These are phyloP conservation scores for Ceratocystis diversiconidia DNA, from an alignment of 2,329 filamentous ascomycete genomes.

Conservation along the genomic window DNA sequence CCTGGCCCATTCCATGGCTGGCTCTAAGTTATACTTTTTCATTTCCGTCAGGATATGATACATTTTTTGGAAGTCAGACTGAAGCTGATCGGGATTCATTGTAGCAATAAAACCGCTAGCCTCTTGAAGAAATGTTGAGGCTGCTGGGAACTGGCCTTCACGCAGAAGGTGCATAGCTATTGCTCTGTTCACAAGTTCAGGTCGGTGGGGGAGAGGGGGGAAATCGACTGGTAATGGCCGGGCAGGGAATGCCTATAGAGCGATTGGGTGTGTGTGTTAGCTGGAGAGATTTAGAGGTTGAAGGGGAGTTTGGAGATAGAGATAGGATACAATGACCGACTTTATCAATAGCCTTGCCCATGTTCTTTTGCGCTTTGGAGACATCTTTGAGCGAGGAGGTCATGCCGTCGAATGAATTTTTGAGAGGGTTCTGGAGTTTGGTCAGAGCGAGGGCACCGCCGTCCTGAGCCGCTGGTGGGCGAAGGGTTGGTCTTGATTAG, in stretches of 20 bases:
- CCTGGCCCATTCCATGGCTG: slow-evolving; percentile 79
- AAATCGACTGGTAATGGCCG: slow-evolving; percentile 49
- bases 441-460: slow-evolving; percentile 61
- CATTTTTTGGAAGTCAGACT: slow-evolving; percentile 74
- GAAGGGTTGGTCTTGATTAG: background rate
- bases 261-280: background rate
- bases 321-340: slow-evolving; percentile 30
- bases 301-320: background rate
- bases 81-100: slow-evolving; percentile 39
- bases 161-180: slow-evolving; percentile 94
- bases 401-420: slow-evolving; percentile 63
- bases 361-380: slow-evolving; percentile 67
- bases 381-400: slow-evolving; percentile 72
- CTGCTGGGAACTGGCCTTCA: slow-evolving; percentile 84
- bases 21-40: slow-evolving; percentile 48
- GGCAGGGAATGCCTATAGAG: slow-evolving; percentile 50
- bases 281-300: background rate
- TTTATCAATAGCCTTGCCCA: slow-evolving; percentile 73
- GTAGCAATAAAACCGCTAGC: slow-evolving; percentile 24
- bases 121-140: slow-evolving; percentile 71
- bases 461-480: slow-evolving; percentile 43
- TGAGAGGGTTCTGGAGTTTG: slow-evolving; percentile 74
- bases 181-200: slow-evolving; percentile 72
- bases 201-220: slow-evolving; percentile 41
- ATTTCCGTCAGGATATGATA: slow-evolving; percentile 58